Conservation (phyloP, 257 asterid species). For the Solanum bulbocastanum region DNA sequence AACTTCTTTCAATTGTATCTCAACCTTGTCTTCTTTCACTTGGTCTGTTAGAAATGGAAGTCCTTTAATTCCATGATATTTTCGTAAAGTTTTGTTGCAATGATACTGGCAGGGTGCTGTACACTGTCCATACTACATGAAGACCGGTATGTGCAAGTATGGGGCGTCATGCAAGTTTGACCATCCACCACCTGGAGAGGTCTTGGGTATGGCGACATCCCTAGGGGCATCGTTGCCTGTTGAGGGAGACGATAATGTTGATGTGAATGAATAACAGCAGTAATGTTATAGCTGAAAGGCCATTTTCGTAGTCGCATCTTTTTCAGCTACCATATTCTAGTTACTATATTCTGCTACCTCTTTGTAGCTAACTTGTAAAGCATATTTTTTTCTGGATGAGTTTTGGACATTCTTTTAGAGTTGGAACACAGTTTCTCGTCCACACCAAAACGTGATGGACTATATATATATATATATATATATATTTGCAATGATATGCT, state of each 20-base stretch:
- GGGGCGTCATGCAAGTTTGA: conserved; percentile 87
- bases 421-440: not conserved
- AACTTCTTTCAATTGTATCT: not conserved
- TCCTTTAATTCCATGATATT: not conserved
- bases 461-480: no score
- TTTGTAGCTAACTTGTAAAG: not conserved
- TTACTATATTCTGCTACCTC: not conserved
- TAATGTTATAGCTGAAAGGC: not conserved
- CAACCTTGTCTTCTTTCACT: not conserved
- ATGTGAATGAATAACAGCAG: conserved; percentile 10
- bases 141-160: conserved; percentile 88
- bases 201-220: conserved; percentile 40
- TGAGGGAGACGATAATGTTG: conserved; percentile 19
- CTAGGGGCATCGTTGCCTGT: conserved; percentile 23
- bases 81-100: not conserved
- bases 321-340: not conserved
- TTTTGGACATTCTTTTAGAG: not conserved
- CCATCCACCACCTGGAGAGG: conserved; percentile 94
- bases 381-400: not conserved
- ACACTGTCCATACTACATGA: conserved; percentile 92
- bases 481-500: not conserved
- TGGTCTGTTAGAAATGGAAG: not conserved
- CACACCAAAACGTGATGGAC: not conserved
- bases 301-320: not conserved
- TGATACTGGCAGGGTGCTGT: conserved; percentile 55